Evolutionary conservation across 192 early-diverging fungal species (phyloP), one percentile per base, ranked within the genome.

Genomic region (Coemansia sp.): DNA sequence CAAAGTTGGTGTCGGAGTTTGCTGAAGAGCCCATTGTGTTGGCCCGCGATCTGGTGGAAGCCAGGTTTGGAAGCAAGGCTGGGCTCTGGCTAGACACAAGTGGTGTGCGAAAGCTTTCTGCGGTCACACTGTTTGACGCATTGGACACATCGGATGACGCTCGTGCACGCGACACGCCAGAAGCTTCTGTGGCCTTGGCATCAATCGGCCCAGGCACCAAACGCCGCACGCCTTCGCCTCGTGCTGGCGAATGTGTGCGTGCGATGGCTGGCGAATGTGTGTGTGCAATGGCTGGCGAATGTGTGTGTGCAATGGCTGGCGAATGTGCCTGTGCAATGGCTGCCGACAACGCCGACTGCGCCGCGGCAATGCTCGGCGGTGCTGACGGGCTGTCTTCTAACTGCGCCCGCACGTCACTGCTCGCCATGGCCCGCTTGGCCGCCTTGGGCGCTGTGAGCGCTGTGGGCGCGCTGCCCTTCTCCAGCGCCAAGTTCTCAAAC

Each of bases 401-500:
- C 40, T 44, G 40, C 40, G 15, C 15, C 15, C 40, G 40, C 40
- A n/a, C 40, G 40, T 44, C 40, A 34, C 31, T 34, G 12, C 40
- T 44, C 40, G 40, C 14, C 40, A n/a, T 12, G 4, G 40, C 9
- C 3, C 52, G 52, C 17, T 54, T 54, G 25, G 52, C 24, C 52
- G 52, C 24, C n/a, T 72, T 72, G 55, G 65, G 46, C 14, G 52
- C 24, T 12, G 66, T 72, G 55, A 61, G 46, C 14, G 52, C 12
- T 12, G 66, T 72, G 55, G 65, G 46, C 38, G 64, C 68, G 17
- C 44, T 42, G 12, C 17, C 42, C 34, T 71, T 71, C 9, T 63
- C 66, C 21, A 69, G 55, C 10, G 70, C 65, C 63, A 78, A 26
- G 55, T 37, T 66, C 34, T 78, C 70, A 54, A 78, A 72, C 53